Evolutionary conservation across 108 stramenopile genomes (phyloP), one percentile per base, ranked within the genome.

Genomic region (Cyclotella baltica): DNA sequence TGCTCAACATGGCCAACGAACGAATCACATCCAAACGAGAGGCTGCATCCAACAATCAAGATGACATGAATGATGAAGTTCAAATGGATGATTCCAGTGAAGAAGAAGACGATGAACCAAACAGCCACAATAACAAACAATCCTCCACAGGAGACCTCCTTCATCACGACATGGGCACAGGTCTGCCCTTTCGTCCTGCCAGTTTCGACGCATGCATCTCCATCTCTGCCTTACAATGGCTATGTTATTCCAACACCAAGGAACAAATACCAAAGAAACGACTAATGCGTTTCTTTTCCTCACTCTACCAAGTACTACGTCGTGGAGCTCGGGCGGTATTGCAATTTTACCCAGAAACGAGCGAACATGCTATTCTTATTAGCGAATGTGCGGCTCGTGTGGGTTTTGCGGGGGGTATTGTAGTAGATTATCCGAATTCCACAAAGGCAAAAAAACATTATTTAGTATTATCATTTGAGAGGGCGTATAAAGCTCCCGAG

Each of bases 381-480:
- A 92, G 93, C 29, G 92, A 97, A 72, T 93, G 93, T 73, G 98
- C 98, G 23, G 90, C 93, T 50, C 77, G 78, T 30, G 96, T 95
- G 4, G 97, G 97, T 25, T 98, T 98, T 81, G 93, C 97, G 9
- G 99, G 99, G 10, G 99, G 99, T 33, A 86, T 99, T 48, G 99
- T 99, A 9, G 97, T 99, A 2, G 99, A 99, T 80, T 99, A 98
- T 86, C 99, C 99, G 38, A 99, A 99, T 81, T 98, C 98, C 22
- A 88, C 98, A 57, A 99, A 99, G 79, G 99, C 99, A 15, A 99
- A 99, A 88, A 99, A 99, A 73, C 97, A 98, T 83, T 99, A 99
- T 80, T 84, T 99, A 31, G 98, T 98, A 30, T 88, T 99, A 36
- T 88, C 88, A 55, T 98, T 98, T 69, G 98, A 99, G 67, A 89